A percentile compares a stretch with the other conserved stretches of the same genome.
Conservation (phyloP, 2,329 filamentous ascomycete species). For the Hypoxylon sp. region DNA sequence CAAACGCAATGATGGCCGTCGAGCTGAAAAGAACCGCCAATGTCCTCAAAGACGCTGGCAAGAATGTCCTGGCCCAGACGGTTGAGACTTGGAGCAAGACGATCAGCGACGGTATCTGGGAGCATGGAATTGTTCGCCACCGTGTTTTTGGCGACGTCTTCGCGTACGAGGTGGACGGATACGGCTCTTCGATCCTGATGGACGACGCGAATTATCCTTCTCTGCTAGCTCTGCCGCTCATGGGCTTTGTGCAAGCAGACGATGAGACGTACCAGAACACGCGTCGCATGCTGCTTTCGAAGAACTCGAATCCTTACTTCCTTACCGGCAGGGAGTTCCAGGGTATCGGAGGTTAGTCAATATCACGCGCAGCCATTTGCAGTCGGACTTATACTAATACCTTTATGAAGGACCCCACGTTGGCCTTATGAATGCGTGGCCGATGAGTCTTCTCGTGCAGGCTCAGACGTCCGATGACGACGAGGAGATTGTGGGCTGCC, state of each 20-base stretch:
- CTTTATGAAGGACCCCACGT: slow-evolving; percentile 65
- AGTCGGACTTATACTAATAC: slow-evolving; percentile 11
- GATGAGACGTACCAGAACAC: slow-evolving; percentile 88
- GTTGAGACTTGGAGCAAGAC: slow-evolving; percentile 66
- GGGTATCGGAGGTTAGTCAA: slow-evolving; percentile 83
- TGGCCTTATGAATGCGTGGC: slow-evolving; percentile 91
- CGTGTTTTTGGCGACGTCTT: slow-evolving; percentile 80
- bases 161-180: slow-evolving; percentile 88
- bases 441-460: slow-evolving; percentile 92
- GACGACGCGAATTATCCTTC: slow-evolving; percentile 90
- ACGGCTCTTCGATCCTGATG: slow-evolving; percentile 83
- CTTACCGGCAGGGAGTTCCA: slow-evolving; percentile 78
- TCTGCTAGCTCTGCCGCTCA: slow-evolving; percentile 76
- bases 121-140: slow-evolving; percentile 82
- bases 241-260: slow-evolving; percentile 73
- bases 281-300: slow-evolving; percentile 76
- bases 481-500: slow-evolving; percentile 76
- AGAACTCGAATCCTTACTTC: slow-evolving; percentile 86
- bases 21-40: slow-evolving; percentile 79
- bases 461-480: slow-evolving; percentile 88
- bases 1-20: slow-evolving; percentile 95
- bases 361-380: slow-evolving; percentile 13
- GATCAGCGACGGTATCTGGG: slow-evolving; percentile 80
- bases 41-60: slow-evolving; percentile 69
- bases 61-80: slow-evolving; percentile 59